A percentile compares a stretch with the other conserved stretches of the same genome.
Evolutionary conservation across 257 asterid species (phyloP).

Genomic region (Nicotiana tomentosiformis): DNA sequence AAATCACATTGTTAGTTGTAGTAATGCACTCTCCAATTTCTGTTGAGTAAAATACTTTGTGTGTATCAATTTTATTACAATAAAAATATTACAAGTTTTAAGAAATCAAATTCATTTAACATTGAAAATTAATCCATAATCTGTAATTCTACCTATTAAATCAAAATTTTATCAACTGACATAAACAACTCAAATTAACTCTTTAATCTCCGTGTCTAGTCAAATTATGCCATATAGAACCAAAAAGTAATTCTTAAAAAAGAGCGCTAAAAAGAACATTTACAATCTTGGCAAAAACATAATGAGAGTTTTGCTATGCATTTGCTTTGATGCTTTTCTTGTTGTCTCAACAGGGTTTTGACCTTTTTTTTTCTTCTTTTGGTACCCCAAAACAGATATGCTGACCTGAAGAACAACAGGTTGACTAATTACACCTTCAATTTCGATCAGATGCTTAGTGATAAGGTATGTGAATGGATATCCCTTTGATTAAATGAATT

Average conservation of each 20-base stretch:
- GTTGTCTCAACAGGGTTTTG: neutral
- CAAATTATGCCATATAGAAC: neutral
- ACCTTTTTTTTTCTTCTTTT: conserved; percentile 6
- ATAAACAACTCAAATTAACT: neutral
- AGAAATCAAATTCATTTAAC: neutral
- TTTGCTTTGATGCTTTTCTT: neutral
- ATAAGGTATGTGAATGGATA: conserved; percentile 49
- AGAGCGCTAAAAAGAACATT: neutral
- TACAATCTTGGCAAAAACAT: neutral
- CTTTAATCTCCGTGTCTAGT: neutral
- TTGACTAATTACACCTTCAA: conserved; percentile 80
- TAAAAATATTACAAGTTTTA: neutral
- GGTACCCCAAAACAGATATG: conserved; percentile 51
- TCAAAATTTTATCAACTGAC: neutral
- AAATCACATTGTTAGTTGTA: neutral
- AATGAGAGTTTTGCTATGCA: neutral
- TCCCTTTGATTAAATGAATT: neutral
- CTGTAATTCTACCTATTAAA: neutral
- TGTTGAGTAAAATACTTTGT: neutral
- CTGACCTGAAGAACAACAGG: conserved; percentile 91
- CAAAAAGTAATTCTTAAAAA: neutral
- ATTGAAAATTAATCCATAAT: neutral
- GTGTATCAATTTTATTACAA: neutral
- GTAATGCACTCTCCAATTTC: neutral
- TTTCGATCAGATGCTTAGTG: conserved; percentile 92